Conservation (phyloP, 352 stramenopile species). For the Phytophthora pistaciae region DNA sequence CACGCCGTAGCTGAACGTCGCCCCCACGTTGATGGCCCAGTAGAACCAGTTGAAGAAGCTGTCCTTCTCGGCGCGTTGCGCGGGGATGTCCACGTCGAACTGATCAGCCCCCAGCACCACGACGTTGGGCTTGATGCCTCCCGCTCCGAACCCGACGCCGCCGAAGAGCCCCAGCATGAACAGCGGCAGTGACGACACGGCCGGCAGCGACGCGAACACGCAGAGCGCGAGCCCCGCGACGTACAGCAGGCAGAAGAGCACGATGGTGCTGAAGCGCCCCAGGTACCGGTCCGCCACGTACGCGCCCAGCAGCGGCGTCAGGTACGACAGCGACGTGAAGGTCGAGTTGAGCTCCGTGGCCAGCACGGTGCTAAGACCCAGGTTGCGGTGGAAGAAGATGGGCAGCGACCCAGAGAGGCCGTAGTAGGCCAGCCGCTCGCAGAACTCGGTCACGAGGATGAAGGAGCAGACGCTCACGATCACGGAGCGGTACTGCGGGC, state of each 20-base stretch:
- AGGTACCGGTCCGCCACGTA: slow-evolving; percentile 86
- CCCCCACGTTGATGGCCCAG: slow-evolving; percentile 93
- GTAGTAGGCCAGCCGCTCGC: slow-evolving; percentile 85
- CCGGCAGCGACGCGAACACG: slow-evolving; percentile 66
- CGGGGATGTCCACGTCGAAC: slow-evolving; percentile 78
- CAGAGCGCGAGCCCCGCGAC: slow-evolving; percentile 74
- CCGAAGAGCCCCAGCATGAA: slow-evolving; percentile 89
- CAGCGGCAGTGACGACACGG: slow-evolving; percentile 65
- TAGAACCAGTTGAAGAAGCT: slow-evolving; percentile 97
- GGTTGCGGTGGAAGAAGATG: slow-evolving; percentile 91
- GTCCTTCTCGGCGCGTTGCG: slow-evolving; percentile 81
- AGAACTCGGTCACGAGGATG: slow-evolving; percentile 91
- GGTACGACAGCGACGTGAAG: slow-evolving; percentile 86
- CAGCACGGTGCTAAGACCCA: slow-evolving; percentile 80
- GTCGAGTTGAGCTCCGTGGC: slow-evolving; percentile 90
- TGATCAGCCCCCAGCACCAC: slow-evolving; percentile 84
- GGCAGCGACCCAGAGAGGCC: slow-evolving; percentile 84
- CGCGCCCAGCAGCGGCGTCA: slow-evolving; percentile 83
- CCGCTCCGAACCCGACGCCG: slow-evolving; percentile 74
- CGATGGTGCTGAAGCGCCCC: slow-evolving; percentile 83
- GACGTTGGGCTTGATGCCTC: slow-evolving; percentile 83
- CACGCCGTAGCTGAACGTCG: slow-evolving; percentile 91
- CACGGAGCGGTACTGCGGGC: slow-evolving; percentile 64
- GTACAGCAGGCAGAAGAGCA: slow-evolving; percentile 82
- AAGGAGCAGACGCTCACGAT: slow-evolving; percentile 90